Evolutionary conservation across 345 rosid genomes (phyloP).

Genomic region (Populus ilicifolia): DNA sequence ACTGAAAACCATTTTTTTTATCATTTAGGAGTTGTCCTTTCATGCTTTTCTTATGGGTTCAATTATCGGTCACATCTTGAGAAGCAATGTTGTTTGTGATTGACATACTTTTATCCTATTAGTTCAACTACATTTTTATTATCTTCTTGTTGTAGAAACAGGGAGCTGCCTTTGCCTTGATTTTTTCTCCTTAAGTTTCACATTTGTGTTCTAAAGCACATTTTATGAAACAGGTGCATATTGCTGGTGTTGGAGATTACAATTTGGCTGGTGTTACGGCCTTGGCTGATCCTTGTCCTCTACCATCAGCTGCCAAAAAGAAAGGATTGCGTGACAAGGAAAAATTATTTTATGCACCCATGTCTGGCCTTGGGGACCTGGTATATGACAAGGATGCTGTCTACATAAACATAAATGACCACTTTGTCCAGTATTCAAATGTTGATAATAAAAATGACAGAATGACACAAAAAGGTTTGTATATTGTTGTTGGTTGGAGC

Average conservation of each 20-base stretch:
- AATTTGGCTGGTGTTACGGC: slow-evolving; percentile 72
- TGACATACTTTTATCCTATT: not conserved
- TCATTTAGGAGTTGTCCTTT: not conserved
- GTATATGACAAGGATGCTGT: slow-evolving; percentile 96
- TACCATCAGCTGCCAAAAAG: slow-evolving; percentile 86
- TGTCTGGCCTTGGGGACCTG: slow-evolving; percentile 96
- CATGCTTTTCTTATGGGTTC: not conserved
- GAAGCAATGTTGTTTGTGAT: not conserved
- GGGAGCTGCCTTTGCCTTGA: not conserved
- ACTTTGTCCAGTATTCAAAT: slow-evolving; percentile 82
- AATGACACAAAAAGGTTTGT: slow-evolving; percentile 55
- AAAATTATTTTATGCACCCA: slow-evolving; percentile 89
- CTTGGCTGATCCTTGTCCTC: slow-evolving; percentile 89
- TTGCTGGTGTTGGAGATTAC: slow-evolving; percentile 97
- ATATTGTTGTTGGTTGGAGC: not conserved
- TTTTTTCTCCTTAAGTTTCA: not conserved
- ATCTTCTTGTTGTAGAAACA: not conserved
- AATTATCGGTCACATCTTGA: not conserved
- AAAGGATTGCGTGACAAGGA: slow-evolving; percentile 89
- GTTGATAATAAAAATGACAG: slow-evolving; percentile 53
- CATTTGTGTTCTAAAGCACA: slow-evolving; percentile 5
- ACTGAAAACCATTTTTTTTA: not conserved
- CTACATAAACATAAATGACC: slow-evolving; percentile 87
- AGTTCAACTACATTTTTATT: not conserved
- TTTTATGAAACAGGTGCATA: slow-evolving; percentile 64